A percentile compares a stretch with the other conserved stretches of the same genome.
phyloP scores from a whole-genome alignment of 495 filamentous ascomycete species.

The Elaphomyces granulatus region DNA sequence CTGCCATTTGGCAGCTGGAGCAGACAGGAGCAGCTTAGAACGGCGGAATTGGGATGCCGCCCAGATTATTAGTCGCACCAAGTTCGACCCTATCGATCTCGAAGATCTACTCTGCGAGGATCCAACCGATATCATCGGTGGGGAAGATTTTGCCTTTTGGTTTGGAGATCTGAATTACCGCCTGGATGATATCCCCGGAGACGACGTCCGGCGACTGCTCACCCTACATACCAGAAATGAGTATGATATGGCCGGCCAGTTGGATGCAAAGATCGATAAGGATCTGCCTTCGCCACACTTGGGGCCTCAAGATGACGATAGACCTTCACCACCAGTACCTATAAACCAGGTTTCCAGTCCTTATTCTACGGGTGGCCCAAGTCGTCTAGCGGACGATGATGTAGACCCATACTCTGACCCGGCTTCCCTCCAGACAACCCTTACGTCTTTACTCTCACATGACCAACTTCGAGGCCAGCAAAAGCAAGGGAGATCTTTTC shows the following conservation, averaged over 20 bases:
- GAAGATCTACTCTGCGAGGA: constrained; percentile 35
- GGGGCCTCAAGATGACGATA: constrained; percentile 5
- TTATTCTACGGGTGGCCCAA: constrained; percentile 5
- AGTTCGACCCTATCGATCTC: constrained; percentile 55
- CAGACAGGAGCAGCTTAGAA: constrained; percentile 61
- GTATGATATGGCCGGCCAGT: constrained; percentile 38
- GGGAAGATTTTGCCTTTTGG: constrained; percentile 90
- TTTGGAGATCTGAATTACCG: constrained; percentile 96
- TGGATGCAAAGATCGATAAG: constrained; percentile 19
- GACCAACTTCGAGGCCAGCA: constrained; percentile 76
- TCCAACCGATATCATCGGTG: constrained; percentile 55
- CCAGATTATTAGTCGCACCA: constrained; percentile 58
- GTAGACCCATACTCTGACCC: constrained; percentile 40
- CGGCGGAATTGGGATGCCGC: constrained; percentile 79
- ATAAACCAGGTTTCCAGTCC: constrained; percentile 3
- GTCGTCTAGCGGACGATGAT: constrained; percentile 15
- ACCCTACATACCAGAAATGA: constrained; percentile 68
- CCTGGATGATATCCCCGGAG: constrained; percentile 72
- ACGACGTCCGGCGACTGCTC: constrained; percentile 76
- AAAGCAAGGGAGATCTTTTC: constrained; percentile 57
- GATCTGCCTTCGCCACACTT: constrained; percentile 12
- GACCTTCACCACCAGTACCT: constrained; percentile 3
- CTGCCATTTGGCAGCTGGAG: constrained; percentile 76
- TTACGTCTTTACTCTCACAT: constrained; percentile 73
- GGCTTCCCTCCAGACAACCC: constrained; percentile 62